phyloP scores from a whole-genome alignment of 768 basidiomycete species.

The Termitomyces eurrhizus region DNA sequence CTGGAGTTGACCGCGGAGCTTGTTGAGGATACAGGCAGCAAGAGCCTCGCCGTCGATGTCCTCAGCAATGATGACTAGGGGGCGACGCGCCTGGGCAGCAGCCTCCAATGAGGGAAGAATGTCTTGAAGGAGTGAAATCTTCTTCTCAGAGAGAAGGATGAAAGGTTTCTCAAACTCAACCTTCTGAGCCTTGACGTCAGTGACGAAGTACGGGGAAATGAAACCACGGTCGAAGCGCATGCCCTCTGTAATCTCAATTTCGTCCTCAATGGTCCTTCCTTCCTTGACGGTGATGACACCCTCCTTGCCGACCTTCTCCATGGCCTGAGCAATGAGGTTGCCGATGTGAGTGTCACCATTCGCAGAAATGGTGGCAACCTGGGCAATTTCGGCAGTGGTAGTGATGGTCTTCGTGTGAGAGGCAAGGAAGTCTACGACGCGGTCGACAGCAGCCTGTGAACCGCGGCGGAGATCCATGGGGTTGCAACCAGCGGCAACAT shows the following conservation, averaged over 20 bases:
- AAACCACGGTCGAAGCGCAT: constrained; percentile 99
- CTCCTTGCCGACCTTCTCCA: constrained; percentile 99
- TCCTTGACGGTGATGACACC: constrained; percentile 99
- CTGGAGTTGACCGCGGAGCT: constrained; percentile 95
- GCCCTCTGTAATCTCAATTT: constrained; percentile 99
- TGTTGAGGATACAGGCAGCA: constrained; percentile 98
- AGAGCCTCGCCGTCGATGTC: constrained; percentile 98
- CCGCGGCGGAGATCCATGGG: constrained; percentile 99
- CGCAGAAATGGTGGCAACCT: constrained; percentile 95
- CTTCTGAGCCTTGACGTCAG: constrained; percentile 94
- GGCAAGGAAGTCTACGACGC: constrained; percentile 88
- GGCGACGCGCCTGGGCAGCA: constrained; percentile 78
- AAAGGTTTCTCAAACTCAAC: constrained; percentile 97
- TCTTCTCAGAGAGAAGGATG: constrained; percentile 95
- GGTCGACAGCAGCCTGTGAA: constrained; percentile 93
- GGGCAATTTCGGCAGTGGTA: constrained; percentile 95
- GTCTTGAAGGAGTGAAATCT: constrained; percentile 92
- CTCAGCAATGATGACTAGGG: constrained; percentile 95
- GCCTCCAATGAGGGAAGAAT: constrained; percentile 89
- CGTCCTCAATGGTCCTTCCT: constrained; percentile 95
- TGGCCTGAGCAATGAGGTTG: constrained; percentile 93
- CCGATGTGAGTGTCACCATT: constrained; percentile 85
- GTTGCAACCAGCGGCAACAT: constrained; percentile 98
- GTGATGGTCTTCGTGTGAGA: constrained; percentile 91
- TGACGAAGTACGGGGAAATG: constrained; percentile 98